These are phyloP conservation scores for Trichoderma erinaceum DNA, from an alignment of 495 filamentous ascomycete genomes.

Conservation along the genomic window DNA sequence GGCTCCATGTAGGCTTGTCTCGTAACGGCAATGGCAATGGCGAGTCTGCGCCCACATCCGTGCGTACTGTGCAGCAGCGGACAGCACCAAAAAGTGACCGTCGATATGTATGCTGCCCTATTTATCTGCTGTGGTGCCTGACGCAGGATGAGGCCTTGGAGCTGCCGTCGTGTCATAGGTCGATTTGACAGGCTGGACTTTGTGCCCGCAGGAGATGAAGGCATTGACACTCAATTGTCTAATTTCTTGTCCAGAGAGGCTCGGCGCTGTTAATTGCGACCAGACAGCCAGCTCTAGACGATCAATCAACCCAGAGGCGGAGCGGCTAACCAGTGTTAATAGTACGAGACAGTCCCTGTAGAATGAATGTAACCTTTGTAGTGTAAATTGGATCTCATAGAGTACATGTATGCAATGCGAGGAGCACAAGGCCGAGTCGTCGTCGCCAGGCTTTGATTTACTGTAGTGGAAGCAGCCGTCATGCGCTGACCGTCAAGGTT, in stretches of 20 bases:
- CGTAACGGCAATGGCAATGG: not conserved
- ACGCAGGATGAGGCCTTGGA: constrained; percentile 6
- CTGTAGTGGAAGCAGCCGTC: not conserved
- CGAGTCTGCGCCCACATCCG: not conserved
- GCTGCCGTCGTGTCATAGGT: not conserved
- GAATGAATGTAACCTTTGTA: not conserved
- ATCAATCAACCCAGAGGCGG: not conserved
- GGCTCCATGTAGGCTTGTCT: not conserved
- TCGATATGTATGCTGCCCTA: constrained; percentile 12
- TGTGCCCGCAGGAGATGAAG: not conserved
- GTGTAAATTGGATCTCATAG: not conserved
- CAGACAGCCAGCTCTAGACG: no score
- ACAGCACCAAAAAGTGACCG: not conserved
- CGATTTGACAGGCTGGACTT: not conserved
- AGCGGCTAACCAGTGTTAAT: not conserved
- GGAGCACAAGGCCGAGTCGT: not conserved
- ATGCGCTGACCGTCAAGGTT: not conserved
- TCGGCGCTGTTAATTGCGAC: not conserved
- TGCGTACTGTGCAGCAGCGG: constrained; percentile 1
- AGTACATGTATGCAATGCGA: not conserved
- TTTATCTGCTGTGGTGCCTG: constrained; percentile 10
- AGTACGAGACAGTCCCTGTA: not conserved
- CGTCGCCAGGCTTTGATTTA: no score
- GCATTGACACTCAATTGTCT: not conserved
- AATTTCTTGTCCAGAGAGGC: not conserved